A percentile compares a stretch with the other conserved stretches of the same genome.
These are phyloP conservation scores for Chaetomium olivaceum DNA, from an alignment of 2,329 filamentous ascomycete genomes.

Conservation along the genomic window DNA sequence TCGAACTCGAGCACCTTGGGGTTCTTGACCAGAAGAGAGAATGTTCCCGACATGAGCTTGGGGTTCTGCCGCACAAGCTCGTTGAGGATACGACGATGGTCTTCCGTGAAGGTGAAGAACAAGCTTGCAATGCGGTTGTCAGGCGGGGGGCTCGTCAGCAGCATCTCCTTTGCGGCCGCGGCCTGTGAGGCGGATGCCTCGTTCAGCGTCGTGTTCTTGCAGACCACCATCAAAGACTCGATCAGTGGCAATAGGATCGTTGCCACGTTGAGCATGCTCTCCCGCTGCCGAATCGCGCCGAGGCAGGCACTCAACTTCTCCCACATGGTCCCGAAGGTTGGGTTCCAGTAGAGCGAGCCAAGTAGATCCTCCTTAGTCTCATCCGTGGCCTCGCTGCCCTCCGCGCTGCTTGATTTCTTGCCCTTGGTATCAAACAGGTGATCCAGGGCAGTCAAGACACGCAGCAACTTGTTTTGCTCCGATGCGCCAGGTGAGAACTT, in stretches of 20 bases:
- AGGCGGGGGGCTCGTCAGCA: constrained; percentile 73
- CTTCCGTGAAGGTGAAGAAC: constrained; percentile 97
- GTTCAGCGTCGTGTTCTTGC: constrained; percentile 89
- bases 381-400: constrained; percentile 53
- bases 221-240: constrained; percentile 97
- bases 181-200: constrained; percentile 56
- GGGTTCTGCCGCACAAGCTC: constrained; percentile 96
- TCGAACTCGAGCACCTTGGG: constrained; percentile 98
- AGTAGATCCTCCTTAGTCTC: constrained; percentile 80
- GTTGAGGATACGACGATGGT: constrained; percentile 95
- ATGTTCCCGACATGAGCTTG: constrained; percentile 97
- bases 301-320: constrained; percentile 87
- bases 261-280: constrained; percentile 95
- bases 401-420: constrained; percentile 52
- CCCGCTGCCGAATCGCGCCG: constrained; percentile 81
- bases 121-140: constrained; percentile 82
- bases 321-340: constrained; percentile 90
- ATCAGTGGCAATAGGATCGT: constrained; percentile 93
- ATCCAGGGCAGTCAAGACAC: constrained; percentile 89
- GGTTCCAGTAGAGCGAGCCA: constrained; percentile 83
- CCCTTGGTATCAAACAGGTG: constrained; percentile 88
- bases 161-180: constrained; percentile 63
- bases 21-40: constrained; percentile 94
- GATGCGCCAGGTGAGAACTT: constrained; percentile 97
- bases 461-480: constrained; percentile 92